Evolutionary conservation across 1,139 yeast genomes (phyloP), one percentile per base, ranked within the genome.

Genomic region (Meyerozyma sp.): DNA sequence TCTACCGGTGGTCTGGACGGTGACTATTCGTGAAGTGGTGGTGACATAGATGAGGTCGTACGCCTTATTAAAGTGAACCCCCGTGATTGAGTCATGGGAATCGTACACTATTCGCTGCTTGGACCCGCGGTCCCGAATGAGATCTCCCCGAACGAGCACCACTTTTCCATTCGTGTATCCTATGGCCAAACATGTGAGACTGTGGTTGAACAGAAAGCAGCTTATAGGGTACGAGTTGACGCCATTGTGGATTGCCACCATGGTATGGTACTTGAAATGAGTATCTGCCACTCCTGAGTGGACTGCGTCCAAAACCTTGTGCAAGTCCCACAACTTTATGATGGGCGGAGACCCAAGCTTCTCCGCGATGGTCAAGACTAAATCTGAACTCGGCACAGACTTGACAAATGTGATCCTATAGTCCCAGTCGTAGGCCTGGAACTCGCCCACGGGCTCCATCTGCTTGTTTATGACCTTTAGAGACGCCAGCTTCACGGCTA

Each of bases 91-190:
- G 42, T 88, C 94, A 13, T 60, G 57, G 14, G 82, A 75, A 49
- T 84, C 87, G 56, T 81, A 88, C 1, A 91, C 81, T 0, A 84
- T 62, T 30, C 98, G 68, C 57, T 91, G 98, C 50, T 93, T 79
- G 4, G 96, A 81, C 0, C 98, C 98, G 46, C 96, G 66, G 57
- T 94, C 99, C 52, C 93, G 79, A 2, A 87, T 56, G 39, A 94
- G 65, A 60, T 93, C 98, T 6, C 98, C 99, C 48, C 98, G 66
- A 0, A 91, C 79, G 4, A 91, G 66, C 6, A 91, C 69, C 2
- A 91, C 93, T 25, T 82, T 75, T 7, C 99, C 99, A 60, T 90
- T 87, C 18, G 95, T 84, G 58, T 82, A 90, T 0, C 98, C 98
- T 32, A 90, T 66, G 0, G 87, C 95, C 5, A 89, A 61, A 42